Evolutionary conservation across 2,329 filamentous ascomycete species (phyloP).

Genomic region (Aspergillus fijiensis): DNA sequence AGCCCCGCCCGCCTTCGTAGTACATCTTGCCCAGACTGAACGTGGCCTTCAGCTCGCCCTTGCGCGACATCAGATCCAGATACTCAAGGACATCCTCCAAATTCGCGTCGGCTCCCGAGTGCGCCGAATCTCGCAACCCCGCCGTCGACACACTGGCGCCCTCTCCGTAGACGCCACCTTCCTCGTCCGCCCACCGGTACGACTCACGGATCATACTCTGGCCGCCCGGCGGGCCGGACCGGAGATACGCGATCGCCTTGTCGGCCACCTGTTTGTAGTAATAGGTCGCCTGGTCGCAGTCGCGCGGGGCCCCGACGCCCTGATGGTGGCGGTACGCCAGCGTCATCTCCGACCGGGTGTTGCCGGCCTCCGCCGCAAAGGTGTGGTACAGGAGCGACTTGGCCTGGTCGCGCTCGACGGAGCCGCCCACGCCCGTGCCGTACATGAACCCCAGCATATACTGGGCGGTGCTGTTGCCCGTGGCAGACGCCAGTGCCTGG

Average conservation of each 20-base stretch:
- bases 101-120: constrained; percentile 78
- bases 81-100: constrained; percentile 95
- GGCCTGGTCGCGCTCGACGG: constrained; percentile 81
- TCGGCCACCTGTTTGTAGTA: constrained; percentile 94
- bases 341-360: constrained; percentile 89
- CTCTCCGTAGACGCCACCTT: constrained; percentile 90
- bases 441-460: constrained; percentile 97
- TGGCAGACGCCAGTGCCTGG: constrained; percentile 68
- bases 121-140: constrained; percentile 69
- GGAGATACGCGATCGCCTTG: constrained; percentile 84
- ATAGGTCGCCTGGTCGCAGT: constrained; percentile 78
- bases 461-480: constrained; percentile 88
- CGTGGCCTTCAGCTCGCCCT: constrained; percentile 83
- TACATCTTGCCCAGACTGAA: constrained; percentile 82
- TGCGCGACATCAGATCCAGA: constrained; percentile 82
- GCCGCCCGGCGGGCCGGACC: constrained; percentile 87
- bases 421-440: constrained; percentile 82
- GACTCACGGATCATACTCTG: constrained; percentile 73
- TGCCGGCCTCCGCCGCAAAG: constrained; percentile 80
- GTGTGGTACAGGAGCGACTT: constrained; percentile 92
- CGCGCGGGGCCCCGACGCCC: constrained; percentile 80
- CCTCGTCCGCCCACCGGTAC: constrained; percentile 84
- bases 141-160: constrained; percentile 88
- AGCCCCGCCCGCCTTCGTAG: constrained; percentile 77
- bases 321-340: constrained; percentile 80